Conservation (phyloP, 805 yeast genomes). For the Pichia insulana region DNA sequence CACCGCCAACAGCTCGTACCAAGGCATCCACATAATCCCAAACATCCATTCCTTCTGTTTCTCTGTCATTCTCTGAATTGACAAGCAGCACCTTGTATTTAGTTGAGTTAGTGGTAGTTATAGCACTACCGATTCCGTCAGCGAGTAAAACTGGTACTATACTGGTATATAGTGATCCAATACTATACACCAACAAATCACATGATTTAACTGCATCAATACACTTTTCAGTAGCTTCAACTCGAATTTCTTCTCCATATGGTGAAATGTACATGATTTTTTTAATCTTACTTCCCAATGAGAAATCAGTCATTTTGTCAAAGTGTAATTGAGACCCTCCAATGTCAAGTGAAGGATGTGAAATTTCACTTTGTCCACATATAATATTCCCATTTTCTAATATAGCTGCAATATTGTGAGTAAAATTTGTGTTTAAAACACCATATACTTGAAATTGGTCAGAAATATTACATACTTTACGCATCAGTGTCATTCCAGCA, state of each 20-base stretch:
- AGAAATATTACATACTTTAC: slow-evolving; percentile 55
- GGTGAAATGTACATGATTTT: slow-evolving; percentile 76
- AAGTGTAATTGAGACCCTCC: slow-evolving; percentile 2
- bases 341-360: slow-evolving; percentile 54
- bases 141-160: slow-evolving; percentile 69
- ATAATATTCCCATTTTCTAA: slow-evolving; percentile 62
- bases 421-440: slow-evolving; percentile 74
- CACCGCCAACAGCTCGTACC: background rate
- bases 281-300: slow-evolving; percentile 66
- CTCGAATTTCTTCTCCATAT: slow-evolving; percentile 79
- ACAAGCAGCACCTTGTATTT: slow-evolving; percentile 52
- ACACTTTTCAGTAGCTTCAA: slow-evolving; percentile 60
- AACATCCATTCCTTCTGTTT: slow-evolving; percentile 62
- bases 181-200: slow-evolving; percentile 59
- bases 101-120: slow-evolving; percentile 18
- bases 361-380: slow-evolving; percentile 88
- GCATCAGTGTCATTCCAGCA: slow-evolving; percentile 68
- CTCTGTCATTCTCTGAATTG: slow-evolving; percentile 74
- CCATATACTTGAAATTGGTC: slow-evolving; percentile 54
- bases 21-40: slow-evolving; percentile 39
- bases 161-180: slow-evolving; percentile 87
- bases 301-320: slow-evolving; percentile 34
- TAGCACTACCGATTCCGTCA: slow-evolving; percentile 63
- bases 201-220: slow-evolving; percentile 40
- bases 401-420: slow-evolving; percentile 77